Base-by-base conservation (phyloP, 208 protist genomes). In the Vickermania spadyakhi region DNA sequence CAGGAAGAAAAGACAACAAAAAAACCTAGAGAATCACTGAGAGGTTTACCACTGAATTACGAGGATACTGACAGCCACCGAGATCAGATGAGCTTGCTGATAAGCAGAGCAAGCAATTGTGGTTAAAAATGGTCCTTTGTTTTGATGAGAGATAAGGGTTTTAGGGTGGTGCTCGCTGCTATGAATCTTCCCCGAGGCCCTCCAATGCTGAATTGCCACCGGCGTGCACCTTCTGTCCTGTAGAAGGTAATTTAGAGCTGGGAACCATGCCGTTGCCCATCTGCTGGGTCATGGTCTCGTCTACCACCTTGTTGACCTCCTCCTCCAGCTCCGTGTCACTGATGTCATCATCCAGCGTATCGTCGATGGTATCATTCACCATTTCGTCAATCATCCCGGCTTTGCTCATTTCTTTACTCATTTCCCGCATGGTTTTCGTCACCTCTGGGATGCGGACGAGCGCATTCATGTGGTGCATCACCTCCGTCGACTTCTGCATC, bases 331-430 rank as follows among this genome's bases (percentile, higher is more conserved):
- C 91, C 11, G 71, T 75, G 56, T 96, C 85, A 52, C 77, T 87
- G 62, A 95, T 86, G 60, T 86, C 86, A 18, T 89, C 81, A 30
- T 88, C 87, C 5, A 95, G 64, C 3, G 74, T 84, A 55, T 73
- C 63, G 63, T 96, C 91, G 28, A 96, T 72, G 5, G 82, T 80
- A 68, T 96, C 91, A 53, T 86, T 86, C 68, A 93, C 84, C 72
- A 91, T 93, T 60, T 92, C 86, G 53, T 96, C 87, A 53, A 96
- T 91, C 4, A 96, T 45, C 2, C 91, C 91, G n/a, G 85, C 79
- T 66, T 93, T 94, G 42, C 70, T 71, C 85, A 96, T 95, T 60
- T 94, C 91, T 56, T 76, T 85, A 55, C 81, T 73, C 72, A 96
- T 79, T 18, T 53, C 68, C 72, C 70, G 70, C 86, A 96, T 96